These are phyloP conservation scores for Coniochaeta prunicola DNA, from an alignment of 2,329 filamentous ascomycete species.

Conservation along the genomic window DNA sequence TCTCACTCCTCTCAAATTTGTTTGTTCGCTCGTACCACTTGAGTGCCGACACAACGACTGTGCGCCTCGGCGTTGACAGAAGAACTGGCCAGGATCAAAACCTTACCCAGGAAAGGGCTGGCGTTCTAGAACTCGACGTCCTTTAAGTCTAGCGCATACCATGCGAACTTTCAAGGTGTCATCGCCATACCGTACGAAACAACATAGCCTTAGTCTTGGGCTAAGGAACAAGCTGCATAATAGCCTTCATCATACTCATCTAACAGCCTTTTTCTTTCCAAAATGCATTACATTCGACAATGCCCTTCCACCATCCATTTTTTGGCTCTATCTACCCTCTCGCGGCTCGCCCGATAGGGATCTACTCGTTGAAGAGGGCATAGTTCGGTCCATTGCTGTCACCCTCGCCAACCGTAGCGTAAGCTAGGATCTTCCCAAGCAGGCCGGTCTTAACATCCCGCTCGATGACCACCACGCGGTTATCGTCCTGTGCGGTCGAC, in stretches of 20 bases:
- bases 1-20: constrained; percentile 3
- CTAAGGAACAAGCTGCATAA: too few relatives aligned
- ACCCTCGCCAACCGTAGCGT: constrained; percentile 31
- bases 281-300: too few relatives aligned
- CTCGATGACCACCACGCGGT: constrained; percentile 53
- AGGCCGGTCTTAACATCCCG: constrained; percentile 53
- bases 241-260: not conserved
- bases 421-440: constrained; percentile 39
- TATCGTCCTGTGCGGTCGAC: constrained; percentile 57
- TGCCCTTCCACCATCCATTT: not conserved
- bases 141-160: not conserved
- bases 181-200: not conserved
- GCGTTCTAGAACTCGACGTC: not conserved
- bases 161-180: not conserved
- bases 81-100: not conserved
- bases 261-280: too few relatives aligned
- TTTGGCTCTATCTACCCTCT: not conserved
- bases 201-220: too few relatives aligned
- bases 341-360: not conserved
- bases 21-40: constrained; percentile 6
- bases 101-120: not conserved
- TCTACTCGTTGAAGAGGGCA: constrained; percentile 39
- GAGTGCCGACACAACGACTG: constrained; percentile 5
- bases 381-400: constrained; percentile 28
- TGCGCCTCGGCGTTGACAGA: constrained; percentile 6